phyloP scores from a whole-genome alignment of 2,329 filamentous ascomycete genomes.

The Talaromyces sp. region DNA sequence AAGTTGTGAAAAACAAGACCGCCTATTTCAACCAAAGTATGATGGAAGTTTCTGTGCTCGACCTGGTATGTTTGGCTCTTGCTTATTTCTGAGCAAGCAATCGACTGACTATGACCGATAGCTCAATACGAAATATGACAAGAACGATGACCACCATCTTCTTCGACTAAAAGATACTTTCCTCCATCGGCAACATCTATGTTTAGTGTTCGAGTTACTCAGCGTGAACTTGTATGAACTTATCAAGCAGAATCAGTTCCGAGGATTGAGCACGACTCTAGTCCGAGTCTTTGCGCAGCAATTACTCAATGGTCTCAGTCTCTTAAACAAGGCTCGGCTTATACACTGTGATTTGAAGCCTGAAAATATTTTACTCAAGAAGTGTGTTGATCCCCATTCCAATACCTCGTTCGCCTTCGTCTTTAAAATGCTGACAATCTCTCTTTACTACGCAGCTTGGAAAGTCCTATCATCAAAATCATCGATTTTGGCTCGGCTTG shows the following conservation, averaged over 20 bases:
- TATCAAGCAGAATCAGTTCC: constrained; percentile 99
- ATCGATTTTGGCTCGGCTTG: constrained; percentile 99
- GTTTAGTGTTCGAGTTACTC: constrained; percentile 89
- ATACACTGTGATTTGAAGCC: constrained; percentile 99
- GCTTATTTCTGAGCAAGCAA: neutral
- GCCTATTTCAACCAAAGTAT: constrained; percentile 99
- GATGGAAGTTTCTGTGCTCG: constrained; percentile 99
- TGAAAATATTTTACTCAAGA: constrained; percentile 96
- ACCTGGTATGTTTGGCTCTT: constrained; percentile 61
- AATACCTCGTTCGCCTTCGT: neutral
- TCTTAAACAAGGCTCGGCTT: constrained; percentile 91
- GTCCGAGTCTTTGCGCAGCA: constrained; percentile 98
- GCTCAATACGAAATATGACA: constrained; percentile 98
- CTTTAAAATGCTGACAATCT: constrained; percentile 3
- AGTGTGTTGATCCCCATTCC: constrained; percentile 46
- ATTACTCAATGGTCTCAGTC: constrained; percentile 81
- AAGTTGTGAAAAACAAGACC: constrained; percentile 98
- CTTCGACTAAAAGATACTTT: constrained; percentile 95
- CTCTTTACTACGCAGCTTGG: constrained; percentile 53
- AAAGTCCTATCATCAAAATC: constrained; percentile 99
- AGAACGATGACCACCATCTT: constrained; percentile 97
- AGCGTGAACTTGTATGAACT: constrained; percentile 98
- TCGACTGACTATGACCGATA: constrained; percentile 31
- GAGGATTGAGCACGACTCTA: constrained; percentile 90
- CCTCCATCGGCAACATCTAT: constrained; percentile 95